A percentile compares a stretch with the other conserved stretches of the same genome.
Evolutionary conservation across 371 early-diverging fungal species (phyloP).

Genomic region (Apophysomyces sp.): DNA sequence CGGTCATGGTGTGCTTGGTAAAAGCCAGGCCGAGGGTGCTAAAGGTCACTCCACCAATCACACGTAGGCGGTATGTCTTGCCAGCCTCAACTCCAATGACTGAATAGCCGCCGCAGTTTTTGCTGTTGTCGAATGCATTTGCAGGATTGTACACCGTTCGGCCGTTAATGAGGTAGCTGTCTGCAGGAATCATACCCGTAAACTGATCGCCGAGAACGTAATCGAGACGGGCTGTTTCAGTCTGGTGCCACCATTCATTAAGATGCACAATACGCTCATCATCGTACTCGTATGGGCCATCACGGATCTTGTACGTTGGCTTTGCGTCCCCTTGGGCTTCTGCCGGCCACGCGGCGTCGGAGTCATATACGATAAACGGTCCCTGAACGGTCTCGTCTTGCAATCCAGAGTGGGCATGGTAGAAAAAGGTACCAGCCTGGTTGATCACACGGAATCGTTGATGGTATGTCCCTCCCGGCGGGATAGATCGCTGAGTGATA

Average conservation of each 20-base stretch:
- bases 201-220: conserved; percentile 17
- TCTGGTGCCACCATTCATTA: conserved; percentile 41
- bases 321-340: background rate
- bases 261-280: conserved; percentile 35
- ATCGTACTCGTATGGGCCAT: conserved; percentile 32
- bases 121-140: background rate
- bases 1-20: conserved; percentile 30
- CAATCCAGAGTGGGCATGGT: conserved; percentile 35
- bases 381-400: conserved; percentile 34
- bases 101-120: conserved; percentile 21
- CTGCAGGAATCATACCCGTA: conserved; percentile 17
- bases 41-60: conserved; percentile 31
- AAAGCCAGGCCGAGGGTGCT: conserved; percentile 24
- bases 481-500: conserved; percentile 30
- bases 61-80: conserved; percentile 22
- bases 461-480: conserved; percentile 17
- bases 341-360: conserved; percentile 12
- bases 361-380: conserved; percentile 37
- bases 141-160: conserved; percentile 14
- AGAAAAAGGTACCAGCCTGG: conserved; percentile 38
- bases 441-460: conserved; percentile 24
- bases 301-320: background rate
- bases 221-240: conserved; percentile 5
- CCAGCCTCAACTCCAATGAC: conserved; percentile 28
- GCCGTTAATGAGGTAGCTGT: conserved; percentile 40